These are phyloP conservation scores for Sporothrix luriei DNA, from an alignment of 2,329 filamentous ascomycete species.

Conservation along the genomic window DNA sequence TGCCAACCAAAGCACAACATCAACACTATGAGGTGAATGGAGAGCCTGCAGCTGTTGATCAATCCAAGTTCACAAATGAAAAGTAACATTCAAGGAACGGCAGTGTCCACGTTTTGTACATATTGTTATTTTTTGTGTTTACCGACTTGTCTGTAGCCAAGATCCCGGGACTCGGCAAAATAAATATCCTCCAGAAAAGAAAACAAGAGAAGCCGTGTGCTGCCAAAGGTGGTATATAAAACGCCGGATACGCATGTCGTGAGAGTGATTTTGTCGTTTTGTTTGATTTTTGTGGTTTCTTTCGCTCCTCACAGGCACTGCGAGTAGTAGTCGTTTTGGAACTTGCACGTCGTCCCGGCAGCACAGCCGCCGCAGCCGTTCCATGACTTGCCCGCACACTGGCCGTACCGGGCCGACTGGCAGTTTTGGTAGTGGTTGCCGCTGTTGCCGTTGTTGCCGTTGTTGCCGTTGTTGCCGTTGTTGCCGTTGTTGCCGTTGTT, in stretches of 20 bases:
- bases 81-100: too few relatives aligned
- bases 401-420: constrained; percentile 42
- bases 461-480: constrained; percentile 15
- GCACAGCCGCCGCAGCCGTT: constrained; percentile 44
- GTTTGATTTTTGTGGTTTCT: background rate
- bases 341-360: constrained; percentile 43
- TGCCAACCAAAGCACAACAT: too few relatives aligned
- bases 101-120: too few relatives aligned
- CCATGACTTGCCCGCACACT: constrained; percentile 46
- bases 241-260: too few relatives aligned
- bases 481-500: too few relatives aligned
- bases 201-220: background rate
- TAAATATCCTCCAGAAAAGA: too few relatives aligned
- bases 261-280: background rate
- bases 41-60: too few relatives aligned
- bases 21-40: too few relatives aligned
- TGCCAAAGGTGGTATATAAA: background rate
- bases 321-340: constrained; percentile 45
- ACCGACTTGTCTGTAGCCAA: too few relatives aligned
- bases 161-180: too few relatives aligned
- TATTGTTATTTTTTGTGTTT: too few relatives aligned
- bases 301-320: constrained; percentile 41
- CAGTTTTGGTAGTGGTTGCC: constrained; percentile 34
- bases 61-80: too few relatives aligned
- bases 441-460: constrained; percentile 26